Percentiles rank a stretch among this genome's conserved stretches.
Evolutionary conservation across 2,329 filamentous ascomycete species (phyloP).

Genomic region (Capronia americana): DNA sequence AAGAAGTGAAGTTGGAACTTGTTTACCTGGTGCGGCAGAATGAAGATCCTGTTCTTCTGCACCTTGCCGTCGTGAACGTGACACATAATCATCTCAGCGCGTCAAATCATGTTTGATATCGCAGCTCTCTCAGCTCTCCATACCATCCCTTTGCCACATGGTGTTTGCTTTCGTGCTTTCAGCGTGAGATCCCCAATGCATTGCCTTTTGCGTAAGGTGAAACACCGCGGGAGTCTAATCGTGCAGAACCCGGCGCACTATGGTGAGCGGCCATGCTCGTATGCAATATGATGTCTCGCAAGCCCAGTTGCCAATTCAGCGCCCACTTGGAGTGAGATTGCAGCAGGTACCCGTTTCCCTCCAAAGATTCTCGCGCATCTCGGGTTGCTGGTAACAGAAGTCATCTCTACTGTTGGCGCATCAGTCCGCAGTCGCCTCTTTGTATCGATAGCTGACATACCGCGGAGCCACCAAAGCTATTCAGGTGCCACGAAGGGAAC

Average conservation of each 20-base stretch:
- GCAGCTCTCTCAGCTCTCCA: background rate
- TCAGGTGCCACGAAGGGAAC: background rate
- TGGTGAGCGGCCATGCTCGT: background rate
- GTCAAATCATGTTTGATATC: slow-evolving; percentile 2
- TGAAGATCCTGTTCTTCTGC: slow-evolving; percentile 16
- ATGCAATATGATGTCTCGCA: slow-evolving; percentile 2
- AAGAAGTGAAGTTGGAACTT: slow-evolving; percentile 11
- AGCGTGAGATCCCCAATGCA: background rate
- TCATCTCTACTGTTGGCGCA: background rate
- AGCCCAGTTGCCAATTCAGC: background rate
- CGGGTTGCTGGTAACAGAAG: background rate
- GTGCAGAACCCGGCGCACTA: background rate
- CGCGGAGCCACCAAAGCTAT: background rate
- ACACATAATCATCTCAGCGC: slow-evolving; percentile 8
- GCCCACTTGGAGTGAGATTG: background rate
- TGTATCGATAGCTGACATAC: background rate
- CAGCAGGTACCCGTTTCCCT: slow-evolving; percentile 3
- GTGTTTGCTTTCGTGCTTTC: slow-evolving; percentile 2
- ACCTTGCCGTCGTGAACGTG: slow-evolving; percentile 1
- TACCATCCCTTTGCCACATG: background rate
- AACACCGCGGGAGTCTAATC: background rate
- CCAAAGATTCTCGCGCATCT: background rate
- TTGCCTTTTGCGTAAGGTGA: background rate
- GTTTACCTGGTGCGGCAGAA: slow-evolving; percentile 22
- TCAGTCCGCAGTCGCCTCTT: background rate